Evolutionary conservation across 2,329 filamentous ascomycete genomes (phyloP).

Genomic region (Fusarium scirpi): DNA sequence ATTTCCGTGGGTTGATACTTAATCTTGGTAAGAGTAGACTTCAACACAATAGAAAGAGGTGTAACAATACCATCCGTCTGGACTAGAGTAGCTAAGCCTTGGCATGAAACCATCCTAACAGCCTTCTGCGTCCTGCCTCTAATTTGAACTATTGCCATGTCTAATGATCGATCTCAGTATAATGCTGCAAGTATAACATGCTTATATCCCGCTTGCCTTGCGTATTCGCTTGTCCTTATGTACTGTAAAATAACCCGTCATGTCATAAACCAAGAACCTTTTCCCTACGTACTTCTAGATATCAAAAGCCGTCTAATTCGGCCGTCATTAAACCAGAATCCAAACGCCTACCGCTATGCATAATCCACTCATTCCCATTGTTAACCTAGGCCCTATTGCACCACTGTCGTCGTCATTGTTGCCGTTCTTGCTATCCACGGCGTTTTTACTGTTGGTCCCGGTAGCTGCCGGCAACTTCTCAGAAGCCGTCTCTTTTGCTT

Average conservation of each 20-base stretch:
- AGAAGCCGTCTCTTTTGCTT: slow-evolving; percentile 46
- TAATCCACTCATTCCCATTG: slow-evolving; percentile 40
- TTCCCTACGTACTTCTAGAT: neutral
- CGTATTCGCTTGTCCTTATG: neutral
- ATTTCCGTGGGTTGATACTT: neutral
- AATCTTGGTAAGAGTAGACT: neutral
- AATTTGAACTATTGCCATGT: neutral
- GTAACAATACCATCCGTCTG: neutral
- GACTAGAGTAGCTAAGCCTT: neutral
- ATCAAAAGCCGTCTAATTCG: slow-evolving; percentile 5
- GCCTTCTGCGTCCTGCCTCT: neutral
- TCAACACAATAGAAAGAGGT: neutral
- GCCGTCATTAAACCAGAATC: slow-evolving; percentile 47
- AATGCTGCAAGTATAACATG: neutral
- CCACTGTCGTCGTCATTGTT: slow-evolving; percentile 37
- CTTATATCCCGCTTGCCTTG: neutral
- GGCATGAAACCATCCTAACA: neutral
- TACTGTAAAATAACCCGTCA: neutral
- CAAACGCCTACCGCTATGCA: slow-evolving; percentile 58
- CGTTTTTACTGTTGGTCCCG: slow-evolving; percentile 31
- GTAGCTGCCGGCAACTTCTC: slow-evolving; percentile 46
- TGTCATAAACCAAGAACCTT: neutral
- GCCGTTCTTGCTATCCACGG: slow-evolving; percentile 17
- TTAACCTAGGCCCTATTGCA: slow-evolving; percentile 29
- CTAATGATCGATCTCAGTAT: neutral